phyloP scores from a whole-genome alignment of 352 stramenopile genomes.

The Pythium apleroticum region DNA sequence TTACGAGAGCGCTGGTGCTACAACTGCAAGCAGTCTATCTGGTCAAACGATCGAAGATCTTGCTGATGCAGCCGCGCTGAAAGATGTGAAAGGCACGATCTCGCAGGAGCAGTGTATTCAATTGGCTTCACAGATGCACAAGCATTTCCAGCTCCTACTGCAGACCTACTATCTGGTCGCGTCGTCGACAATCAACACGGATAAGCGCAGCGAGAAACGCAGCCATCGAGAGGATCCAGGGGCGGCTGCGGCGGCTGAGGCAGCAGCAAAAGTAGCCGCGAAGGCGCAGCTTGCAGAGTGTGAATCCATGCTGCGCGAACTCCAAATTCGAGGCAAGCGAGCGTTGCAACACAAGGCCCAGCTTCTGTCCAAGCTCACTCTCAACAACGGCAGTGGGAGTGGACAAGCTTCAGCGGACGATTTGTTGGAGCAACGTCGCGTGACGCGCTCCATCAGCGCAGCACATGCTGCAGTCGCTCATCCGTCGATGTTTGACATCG shows the following conservation, averaged over 20 bases:
- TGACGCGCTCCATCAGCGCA: slow-evolving; percentile 77
- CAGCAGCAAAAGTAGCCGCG: neutral
- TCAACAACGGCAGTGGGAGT: neutral
- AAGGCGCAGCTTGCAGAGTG: slow-evolving; percentile 34
- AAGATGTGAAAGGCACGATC: slow-evolving; percentile 39
- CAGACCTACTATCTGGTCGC: slow-evolving; percentile 67
- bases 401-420: slow-evolving; percentile 13
- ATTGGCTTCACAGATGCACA: slow-evolving; percentile 86
- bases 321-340: slow-evolving; percentile 60
- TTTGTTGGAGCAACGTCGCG: slow-evolving; percentile 40
- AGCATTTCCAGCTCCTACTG: slow-evolving; percentile 80
- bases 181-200: neutral
- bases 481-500: slow-evolving; percentile 86
- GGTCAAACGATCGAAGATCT: neutral
- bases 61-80: slow-evolving; percentile 12
- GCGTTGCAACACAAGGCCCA: slow-evolving; percentile 64
- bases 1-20: neutral
- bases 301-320: slow-evolving; percentile 61
- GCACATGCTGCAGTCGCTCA: slow-evolving; percentile 77
- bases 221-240: neutral
- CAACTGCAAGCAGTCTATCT: neutral
- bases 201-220: neutral
- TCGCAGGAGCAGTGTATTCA: slow-evolving; percentile 76
- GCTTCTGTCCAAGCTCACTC: slow-evolving; percentile 61
- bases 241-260: slow-evolving; percentile 1